Evolutionary conservation across 768 basidiomycete genomes (phyloP), one percentile per base, ranked within the genome.

Genomic region (Lactarius deliciosus): DNA sequence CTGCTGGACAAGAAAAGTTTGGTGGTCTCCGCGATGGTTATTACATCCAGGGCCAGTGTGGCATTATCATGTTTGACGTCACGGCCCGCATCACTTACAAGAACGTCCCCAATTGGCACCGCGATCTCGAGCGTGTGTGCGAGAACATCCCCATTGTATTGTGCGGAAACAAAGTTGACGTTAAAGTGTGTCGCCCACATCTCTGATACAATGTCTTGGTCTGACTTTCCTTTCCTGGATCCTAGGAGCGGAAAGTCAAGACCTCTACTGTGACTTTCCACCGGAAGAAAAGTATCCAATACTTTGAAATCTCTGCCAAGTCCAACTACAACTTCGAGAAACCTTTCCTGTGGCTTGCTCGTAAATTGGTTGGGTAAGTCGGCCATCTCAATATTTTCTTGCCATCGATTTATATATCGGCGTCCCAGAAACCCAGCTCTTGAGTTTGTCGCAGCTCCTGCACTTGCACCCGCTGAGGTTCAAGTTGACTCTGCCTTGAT

Each of bases 301-400:
- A 99, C 83, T 99, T 96, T 77, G 97, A 99, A 76, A 98, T 99
- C 72, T 98, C 97, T 0, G 97, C 97, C 62, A 99, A 99, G 81
- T 98, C 96, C 56, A 99, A 99, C 85, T 99, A 98, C 80, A 99
- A 99, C 84, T 98, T 98, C 76, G 97, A 99, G 81, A 98, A 98
- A 79, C 97, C 97, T 59, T 98, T 99, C 93, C 85, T 99, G 70
- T 98, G 97, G 97, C 85, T 98, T 77, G 96, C 94, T 66, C 87
- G 94, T 82, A 99, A 98, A 82, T 85, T 99, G 69, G 96, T 96
- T 70, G 96, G 95, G 94, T 94, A 73, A 69, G 92, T 82, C 7
- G 45, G 25, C 38, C 16, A 8, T 20, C 43, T 15, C 28, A 20
- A 40, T 41, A 1, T 5, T 18, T 34, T 30, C 4, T 11, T 20